Conservation (phyloP, 192 early-diverging fungal species). For the Dissophora ornata region DNA sequence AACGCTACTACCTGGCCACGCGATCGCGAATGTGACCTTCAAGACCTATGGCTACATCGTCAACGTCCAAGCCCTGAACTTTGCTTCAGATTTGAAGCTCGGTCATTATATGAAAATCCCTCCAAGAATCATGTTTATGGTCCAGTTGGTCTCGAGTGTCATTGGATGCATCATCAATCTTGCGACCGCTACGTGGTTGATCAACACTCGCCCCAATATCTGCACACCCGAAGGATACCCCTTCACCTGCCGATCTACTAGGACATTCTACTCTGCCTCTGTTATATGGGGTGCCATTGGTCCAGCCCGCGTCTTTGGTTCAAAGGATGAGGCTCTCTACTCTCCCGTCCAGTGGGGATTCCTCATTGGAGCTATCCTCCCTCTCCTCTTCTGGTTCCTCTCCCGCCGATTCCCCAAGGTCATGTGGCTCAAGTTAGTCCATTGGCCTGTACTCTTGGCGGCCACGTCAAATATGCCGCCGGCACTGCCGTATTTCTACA, state of each 20-base stretch:
- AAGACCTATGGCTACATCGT: constrained; percentile 1
- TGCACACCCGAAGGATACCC: constrained; percentile 56
- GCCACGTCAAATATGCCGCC: constrained; percentile 62
- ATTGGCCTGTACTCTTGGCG: constrained; percentile 66
- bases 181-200: constrained; percentile 54
- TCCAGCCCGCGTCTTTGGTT: constrained; percentile 70
- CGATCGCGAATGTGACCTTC: not conserved
- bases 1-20: not conserved
- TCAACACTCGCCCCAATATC: constrained; percentile 55
- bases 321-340: constrained; percentile 49
- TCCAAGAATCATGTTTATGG: constrained; percentile 68
- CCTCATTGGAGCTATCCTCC: constrained; percentile 65
- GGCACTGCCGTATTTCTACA: constrained; percentile 58
- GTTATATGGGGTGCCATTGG: constrained; percentile 83
- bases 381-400: constrained; percentile 64
- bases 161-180: constrained; percentile 66
- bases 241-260: constrained; percentile 59
- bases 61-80: not conserved
- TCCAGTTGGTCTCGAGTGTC: constrained; percentile 68
- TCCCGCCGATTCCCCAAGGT: constrained; percentile 60
- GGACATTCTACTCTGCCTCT: constrained; percentile 70
- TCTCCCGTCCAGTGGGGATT: constrained; percentile 54
- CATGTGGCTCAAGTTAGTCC: constrained; percentile 56
- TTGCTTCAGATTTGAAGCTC: not conserved
- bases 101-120: constrained; percentile 79